These are phyloP conservation scores for Chlorociboria aeruginascens DNA, from an alignment of 495 filamentous ascomycete genomes.

Conservation along the genomic window DNA sequence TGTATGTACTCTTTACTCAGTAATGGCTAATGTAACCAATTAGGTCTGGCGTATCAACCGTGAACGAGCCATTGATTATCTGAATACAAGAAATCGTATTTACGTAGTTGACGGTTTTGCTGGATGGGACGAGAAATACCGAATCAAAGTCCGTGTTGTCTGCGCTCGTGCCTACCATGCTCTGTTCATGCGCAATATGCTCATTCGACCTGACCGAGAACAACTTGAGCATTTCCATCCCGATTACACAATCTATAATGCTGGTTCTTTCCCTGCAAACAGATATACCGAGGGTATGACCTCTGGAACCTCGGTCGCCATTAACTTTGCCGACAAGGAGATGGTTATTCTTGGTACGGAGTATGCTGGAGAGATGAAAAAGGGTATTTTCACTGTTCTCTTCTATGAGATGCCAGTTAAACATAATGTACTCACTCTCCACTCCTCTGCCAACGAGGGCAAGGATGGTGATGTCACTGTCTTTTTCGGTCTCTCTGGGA, in stretches of 20 bases:
- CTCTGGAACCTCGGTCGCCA: conserved; percentile 75
- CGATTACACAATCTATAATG: conserved; percentile 99
- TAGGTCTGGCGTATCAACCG: conserved; percentile 99
- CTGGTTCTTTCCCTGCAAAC: conserved; percentile 96
- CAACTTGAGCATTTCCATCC: conserved; percentile 96
- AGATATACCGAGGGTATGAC: conserved; percentile 98
- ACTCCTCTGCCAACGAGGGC: conserved; percentile 89
- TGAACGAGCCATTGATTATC: conserved; percentile 95
- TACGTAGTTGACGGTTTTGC: conserved; percentile 97
- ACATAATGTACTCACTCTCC: conserved; percentile 96
- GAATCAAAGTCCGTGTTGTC: conserved; percentile 93
- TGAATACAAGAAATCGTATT: conserved; percentile 97
- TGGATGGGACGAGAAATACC: conserved; percentile 97
- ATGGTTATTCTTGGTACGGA: conserved; percentile 99
- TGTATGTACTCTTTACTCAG: too few relatives aligned
- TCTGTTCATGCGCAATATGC: conserved; percentile 99
- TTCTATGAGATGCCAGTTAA: conserved; percentile 99
- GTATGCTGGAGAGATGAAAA: conserved; percentile 99
- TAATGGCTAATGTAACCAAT: not conserved
- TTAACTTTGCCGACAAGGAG: conserved; percentile 85
- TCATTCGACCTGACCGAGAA: conserved; percentile 81
- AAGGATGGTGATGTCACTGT: conserved; percentile 85
- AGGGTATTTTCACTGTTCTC: conserved; percentile 96
- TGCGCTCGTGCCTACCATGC: conserved; percentile 99
- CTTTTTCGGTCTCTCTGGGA: conserved; percentile 98